Conservation (phyloP, 2,329 filamentous ascomycete genomes). For the Endoconidiophora laricicola region DNA sequence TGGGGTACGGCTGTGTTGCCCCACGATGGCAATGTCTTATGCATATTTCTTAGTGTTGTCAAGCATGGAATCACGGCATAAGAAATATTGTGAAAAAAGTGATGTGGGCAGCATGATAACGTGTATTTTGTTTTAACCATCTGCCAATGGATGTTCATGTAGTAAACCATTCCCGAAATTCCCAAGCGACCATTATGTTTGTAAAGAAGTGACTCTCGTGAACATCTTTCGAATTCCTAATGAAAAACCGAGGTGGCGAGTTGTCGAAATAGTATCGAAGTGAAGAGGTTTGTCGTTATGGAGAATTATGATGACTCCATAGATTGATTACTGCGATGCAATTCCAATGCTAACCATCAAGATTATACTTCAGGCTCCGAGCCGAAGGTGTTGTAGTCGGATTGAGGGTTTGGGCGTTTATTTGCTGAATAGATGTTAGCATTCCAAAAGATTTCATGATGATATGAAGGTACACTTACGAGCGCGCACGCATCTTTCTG, state of each 20-base stretch:
- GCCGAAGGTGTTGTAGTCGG: conserved; percentile 32
- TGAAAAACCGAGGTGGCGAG: conserved; percentile 1
- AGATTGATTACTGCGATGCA: not conserved
- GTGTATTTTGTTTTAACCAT: conserved; percentile 6
- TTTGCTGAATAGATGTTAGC: conserved; percentile 32
- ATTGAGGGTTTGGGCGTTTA: conserved; percentile 46
- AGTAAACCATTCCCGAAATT: conserved; percentile 9
- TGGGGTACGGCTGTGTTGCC: too few species aligned
- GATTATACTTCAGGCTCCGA: conserved; percentile 1
- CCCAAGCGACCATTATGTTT: conserved; percentile 8
- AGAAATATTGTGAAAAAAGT: not conserved
- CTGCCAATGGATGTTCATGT: conserved; percentile 5
- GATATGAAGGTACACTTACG: conserved; percentile 44
- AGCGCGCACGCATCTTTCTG: conserved; percentile 98
- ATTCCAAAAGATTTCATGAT: not conserved
- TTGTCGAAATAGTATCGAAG: conserved; percentile 4
- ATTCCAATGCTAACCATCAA: conserved; percentile 1
- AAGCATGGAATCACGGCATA: not conserved
- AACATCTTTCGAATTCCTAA: conserved; percentile 12
- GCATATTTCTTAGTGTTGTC: too few species aligned
- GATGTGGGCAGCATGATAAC: conserved; percentile 6
- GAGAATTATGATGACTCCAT: not conserved
- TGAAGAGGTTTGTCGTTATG: not conserved
- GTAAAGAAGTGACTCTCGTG: conserved; percentile 11
- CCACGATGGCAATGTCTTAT: not conserved